Evolutionary conservation across 2,329 filamentous ascomycete genomes (phyloP), one percentile per base, ranked within the genome.

Genomic region (Trichothecium sympodiale): DNA sequence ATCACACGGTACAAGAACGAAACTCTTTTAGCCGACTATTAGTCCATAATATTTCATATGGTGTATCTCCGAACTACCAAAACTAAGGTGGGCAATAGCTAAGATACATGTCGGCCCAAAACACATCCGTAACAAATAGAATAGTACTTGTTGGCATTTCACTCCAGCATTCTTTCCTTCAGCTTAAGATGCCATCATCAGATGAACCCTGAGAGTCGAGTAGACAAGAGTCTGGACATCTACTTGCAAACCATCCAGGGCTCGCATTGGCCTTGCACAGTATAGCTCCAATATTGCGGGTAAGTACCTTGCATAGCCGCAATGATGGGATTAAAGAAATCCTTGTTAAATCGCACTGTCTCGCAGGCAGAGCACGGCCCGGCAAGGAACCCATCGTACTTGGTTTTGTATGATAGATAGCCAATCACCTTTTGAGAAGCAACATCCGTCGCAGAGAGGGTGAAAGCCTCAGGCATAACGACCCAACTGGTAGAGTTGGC

Each of bases 391-490:
- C 52, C 51, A 32, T 58, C 54, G 31, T 60, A 60, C 16, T 53
- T 56, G 10, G 57, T 59, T 17, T 55, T 56, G 45, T 60, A 61
- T 5, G 50, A 49, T 20, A 61, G 46, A 35, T 51, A 51, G 6
- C 58, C 58, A 16, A 61, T 43, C 4, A 56, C 38, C 3, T 49
- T 53, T 18, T 55, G 47, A 17, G 48, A 53, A 10, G 53, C 45
- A 27, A 48, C 45, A 35, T 60, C 56, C 4, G 50, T 52, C 3
- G 55, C 58, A 32, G 51, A 46, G 20, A 61, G 43, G 14, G 46
- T 55, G 36, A 61, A 59, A 1, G 54, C 46, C 35, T 61, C 56
- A 0, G 58, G 58, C 55, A 61, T 60, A 28, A 61, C 50, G 5
- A 61, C 56, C 58, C 58, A 61, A 38, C 47, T 55, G 4, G 48